Evolutionary conservation across 768 basidiomycete genomes (phyloP).

Genomic region (Calocybe gangraenosa): DNA sequence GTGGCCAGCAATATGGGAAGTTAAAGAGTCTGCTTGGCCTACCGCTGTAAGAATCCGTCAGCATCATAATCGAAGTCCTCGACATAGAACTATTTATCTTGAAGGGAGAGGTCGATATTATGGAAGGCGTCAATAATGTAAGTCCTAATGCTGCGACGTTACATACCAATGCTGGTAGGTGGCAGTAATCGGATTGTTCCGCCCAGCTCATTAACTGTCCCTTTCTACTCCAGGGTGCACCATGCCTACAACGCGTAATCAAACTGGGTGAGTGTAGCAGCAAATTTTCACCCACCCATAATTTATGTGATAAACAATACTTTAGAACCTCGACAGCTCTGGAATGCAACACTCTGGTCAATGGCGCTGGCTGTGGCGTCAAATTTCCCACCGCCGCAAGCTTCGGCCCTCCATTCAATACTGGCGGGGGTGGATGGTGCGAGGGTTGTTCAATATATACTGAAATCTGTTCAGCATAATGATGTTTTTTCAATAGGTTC

Average conservation of each 20-base stretch:
- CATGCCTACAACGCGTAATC: constrained; percentile 32
- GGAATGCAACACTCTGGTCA: constrained; percentile 31
- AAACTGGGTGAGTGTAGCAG: constrained; percentile 38
- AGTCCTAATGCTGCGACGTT: constrained; percentile 31
- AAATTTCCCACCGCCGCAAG: constrained; percentile 31
- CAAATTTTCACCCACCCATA: neutral
- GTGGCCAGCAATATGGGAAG: constrained; percentile 39
- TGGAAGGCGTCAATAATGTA: constrained; percentile 39
- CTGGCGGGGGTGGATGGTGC: constrained; percentile 56
- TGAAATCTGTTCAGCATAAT: neutral
- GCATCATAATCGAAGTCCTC: neutral
- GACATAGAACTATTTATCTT: neutral
- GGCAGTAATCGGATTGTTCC: neutral
- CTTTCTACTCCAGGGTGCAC: constrained; percentile 31
- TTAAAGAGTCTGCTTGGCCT: constrained; percentile 37
- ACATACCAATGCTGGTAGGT: constrained; percentile 28
- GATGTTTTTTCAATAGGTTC: constrained; percentile 34
- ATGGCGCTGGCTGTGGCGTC: constrained; percentile 42
- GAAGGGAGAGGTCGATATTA: constrained; percentile 35
- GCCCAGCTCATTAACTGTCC: neutral
- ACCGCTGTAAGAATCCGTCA: constrained; percentile 14
- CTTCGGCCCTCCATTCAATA: constrained; percentile 58
- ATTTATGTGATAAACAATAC: neutral
- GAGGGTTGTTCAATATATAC: constrained; percentile 8
- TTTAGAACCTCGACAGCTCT: constrained; percentile 20